phyloP scores from a whole-genome alignment of 108 stramenopile species.

The Pelagomonas calceolata region DNA sequence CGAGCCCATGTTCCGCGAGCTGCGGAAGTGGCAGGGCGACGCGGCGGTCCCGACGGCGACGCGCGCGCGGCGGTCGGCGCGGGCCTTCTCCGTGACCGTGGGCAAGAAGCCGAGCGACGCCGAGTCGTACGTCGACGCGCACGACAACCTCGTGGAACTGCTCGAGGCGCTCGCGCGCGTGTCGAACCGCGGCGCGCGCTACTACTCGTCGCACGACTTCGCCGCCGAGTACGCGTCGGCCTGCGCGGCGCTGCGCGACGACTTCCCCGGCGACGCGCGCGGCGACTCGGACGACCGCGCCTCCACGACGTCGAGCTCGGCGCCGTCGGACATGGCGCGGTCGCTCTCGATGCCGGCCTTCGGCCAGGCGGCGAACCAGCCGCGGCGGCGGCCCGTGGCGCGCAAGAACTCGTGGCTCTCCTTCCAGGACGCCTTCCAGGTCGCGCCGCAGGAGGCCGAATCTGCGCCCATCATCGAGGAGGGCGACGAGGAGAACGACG shows the following conservation, averaged over 20 bases:
- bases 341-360: too few species aligned
- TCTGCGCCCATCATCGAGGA: neutral
- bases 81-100: conserved; percentile 73
- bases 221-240: too few species aligned
- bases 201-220: neutral
- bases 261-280: too few species aligned
- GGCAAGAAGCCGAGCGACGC: conserved; percentile 95
- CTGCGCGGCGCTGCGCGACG: too few species aligned
- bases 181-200: neutral
- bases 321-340: too few species aligned
- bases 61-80: conserved; percentile 34
- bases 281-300: too few species aligned
- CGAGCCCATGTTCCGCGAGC: conserved; percentile 41
- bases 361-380: too few species aligned
- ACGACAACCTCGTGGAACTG: conserved; percentile 77
- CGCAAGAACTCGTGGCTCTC: neutral
- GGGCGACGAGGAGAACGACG: neutral
- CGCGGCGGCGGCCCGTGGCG: too few species aligned
- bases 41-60: conserved; percentile 19
- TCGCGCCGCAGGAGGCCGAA: neutral
- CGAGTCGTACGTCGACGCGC: conserved; percentile 81
- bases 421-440: neutral
- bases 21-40: neutral
- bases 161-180: conserved; percentile 46
- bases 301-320: too few species aligned